phyloP scores from a whole-genome alignment of 2,329 filamentous ascomycete species.

The Trichoderma semiorbis region DNA sequence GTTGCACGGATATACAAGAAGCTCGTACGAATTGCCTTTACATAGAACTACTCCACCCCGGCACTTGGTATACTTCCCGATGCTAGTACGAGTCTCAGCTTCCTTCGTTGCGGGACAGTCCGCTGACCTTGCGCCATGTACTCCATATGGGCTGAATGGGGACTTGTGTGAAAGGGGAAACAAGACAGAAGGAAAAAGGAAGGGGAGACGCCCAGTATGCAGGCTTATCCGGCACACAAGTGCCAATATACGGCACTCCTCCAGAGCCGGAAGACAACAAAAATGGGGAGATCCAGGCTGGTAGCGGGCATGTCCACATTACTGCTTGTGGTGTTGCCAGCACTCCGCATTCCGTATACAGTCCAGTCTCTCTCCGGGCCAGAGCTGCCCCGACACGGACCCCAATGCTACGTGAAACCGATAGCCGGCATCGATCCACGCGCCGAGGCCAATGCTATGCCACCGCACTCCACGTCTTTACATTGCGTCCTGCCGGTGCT shows the following conservation, averaged over 20 bases:
- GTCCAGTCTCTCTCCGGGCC: not conserved
- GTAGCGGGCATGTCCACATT: not conserved
- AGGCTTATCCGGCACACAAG: not conserved
- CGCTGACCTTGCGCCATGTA: conserved; percentile 10
- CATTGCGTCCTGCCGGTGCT: not conserved
- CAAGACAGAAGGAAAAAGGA: not conserved
- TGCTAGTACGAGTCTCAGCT: not conserved
- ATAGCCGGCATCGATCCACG: conserved; percentile 7
- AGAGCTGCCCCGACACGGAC: conserved; percentile 1
- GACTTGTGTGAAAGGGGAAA: not conserved
- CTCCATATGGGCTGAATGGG: conserved; percentile 1
- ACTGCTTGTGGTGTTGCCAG: not conserved
- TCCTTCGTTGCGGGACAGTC: not conserved
- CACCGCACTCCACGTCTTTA: not conserved
- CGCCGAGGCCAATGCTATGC: not conserved
- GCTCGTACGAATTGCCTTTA: not conserved
- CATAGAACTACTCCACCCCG: not conserved
- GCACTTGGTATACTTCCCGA: not conserved
- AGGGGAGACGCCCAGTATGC: not conserved
- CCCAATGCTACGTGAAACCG: conserved; percentile 2
- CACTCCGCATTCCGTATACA: conserved; percentile 1
- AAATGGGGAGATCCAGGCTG: not conserved
- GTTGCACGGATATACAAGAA: not conserved
- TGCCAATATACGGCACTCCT: not conserved
- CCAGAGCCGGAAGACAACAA: not conserved